Evolutionary conservation across 1,284 basidiomycete species (phyloP), one percentile per base, ranked within the genome.

Genomic region (Malassezia pachydermatis): DNA sequence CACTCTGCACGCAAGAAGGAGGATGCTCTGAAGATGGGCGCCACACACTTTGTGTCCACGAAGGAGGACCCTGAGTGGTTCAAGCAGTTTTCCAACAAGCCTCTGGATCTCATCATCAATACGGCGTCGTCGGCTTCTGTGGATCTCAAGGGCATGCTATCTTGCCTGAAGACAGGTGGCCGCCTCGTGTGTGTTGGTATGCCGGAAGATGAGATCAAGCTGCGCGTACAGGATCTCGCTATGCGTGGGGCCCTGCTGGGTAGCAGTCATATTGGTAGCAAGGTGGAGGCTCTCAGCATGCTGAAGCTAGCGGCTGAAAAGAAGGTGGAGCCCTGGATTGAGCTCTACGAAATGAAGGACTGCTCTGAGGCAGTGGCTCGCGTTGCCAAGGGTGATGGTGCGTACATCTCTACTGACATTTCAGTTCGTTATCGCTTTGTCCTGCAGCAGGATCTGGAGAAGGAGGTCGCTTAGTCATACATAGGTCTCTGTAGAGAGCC

Each of bases 21-120:
- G n/a, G 81, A 83, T 59, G 80, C 80, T 27, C 73, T 78, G 62
- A 76, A 78, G 58, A 77, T 84, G 72, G 81, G 82, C 9, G 81
- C 81, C 0, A 75, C 76, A 29, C 70, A 67, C 27, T 72, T 72
- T 35, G 58, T 70, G 48, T 52, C 62, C 17, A 70, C 70, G 11
- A 59, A 42, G 28, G 66, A 70, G 48, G 57, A 63, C 39, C 59
- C 58, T 34, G 48, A 66, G 27, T 69, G 65, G 66, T 54, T 60
- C 27, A 43, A 62, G 23, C 51, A 63, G 35, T 61, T 58, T 50
- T 60, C 61, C 36, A 35, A 41, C 28, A 62, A 60, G 44, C 63
- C 67, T 2, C 73, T 84, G 24, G 81, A 84, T 70, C 65, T 84
- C 25, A 81, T 84, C 61, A 75, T 84, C 59, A 79, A 78, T 43